These are phyloP conservation scores for Hymenoscyphus repandus DNA, from an alignment of 2,329 filamentous ascomycete species.

Conservation along the genomic window DNA sequence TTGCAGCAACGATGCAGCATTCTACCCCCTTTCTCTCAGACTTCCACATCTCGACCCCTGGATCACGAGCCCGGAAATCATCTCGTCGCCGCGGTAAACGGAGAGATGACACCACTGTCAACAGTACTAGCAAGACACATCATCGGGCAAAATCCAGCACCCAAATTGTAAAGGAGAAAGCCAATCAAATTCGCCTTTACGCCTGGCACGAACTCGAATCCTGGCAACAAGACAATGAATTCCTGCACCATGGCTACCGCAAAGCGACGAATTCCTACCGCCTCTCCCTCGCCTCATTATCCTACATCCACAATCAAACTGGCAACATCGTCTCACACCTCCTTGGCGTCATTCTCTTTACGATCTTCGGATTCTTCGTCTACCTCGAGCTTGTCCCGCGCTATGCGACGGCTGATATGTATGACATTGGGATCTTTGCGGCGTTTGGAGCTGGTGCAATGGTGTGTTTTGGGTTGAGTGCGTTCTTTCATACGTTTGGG, in stretches of 20 bases:
- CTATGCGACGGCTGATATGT: slow-evolving; percentile 6
- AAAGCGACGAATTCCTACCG: slow-evolving; percentile 8
- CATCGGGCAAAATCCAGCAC: neutral
- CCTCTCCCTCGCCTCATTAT: neutral
- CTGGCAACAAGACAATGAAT: slow-evolving; percentile 10
- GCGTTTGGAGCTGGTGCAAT: slow-evolving; percentile 2
- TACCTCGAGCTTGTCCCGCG: neutral
- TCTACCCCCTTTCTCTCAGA: slow-evolving; percentile 1
- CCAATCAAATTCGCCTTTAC: slow-evolving; percentile 4
- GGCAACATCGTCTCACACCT: slow-evolving; percentile 6
- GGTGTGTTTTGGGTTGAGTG: slow-evolving; percentile 8
- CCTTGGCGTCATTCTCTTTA: slow-evolving; percentile 1
- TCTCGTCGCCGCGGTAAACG: slow-evolving; percentile 2
- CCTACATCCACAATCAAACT: slow-evolving; percentile 8
- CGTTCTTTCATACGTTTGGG: slow-evolving; percentile 12
- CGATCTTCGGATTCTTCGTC: neutral
- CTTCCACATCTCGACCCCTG: neutral
- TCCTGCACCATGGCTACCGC: slow-evolving; percentile 4
- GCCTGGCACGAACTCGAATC: slow-evolving; percentile 7
- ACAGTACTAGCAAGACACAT: neutral
- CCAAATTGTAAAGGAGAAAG: slow-evolving; percentile 2
- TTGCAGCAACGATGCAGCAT: neutral
- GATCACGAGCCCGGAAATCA: neutral
- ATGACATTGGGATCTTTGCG: slow-evolving; percentile 5
- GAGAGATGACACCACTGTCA: neutral